These are phyloP conservation scores for Globisporangium cylindrosporum DNA, from an alignment of 352 stramenopile genomes.

Conservation along the genomic window DNA sequence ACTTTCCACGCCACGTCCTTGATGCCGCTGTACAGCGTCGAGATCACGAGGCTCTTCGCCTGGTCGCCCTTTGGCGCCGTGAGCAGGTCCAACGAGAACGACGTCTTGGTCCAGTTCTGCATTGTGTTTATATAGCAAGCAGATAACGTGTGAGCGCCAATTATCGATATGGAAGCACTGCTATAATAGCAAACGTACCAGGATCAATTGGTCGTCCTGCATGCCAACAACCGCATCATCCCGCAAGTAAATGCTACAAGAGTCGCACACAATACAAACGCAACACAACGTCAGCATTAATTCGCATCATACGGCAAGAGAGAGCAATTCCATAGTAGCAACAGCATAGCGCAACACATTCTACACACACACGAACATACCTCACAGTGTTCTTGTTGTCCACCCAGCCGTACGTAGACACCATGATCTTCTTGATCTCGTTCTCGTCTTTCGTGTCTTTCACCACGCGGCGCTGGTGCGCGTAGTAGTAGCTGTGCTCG, in stretches of 20 bases:
- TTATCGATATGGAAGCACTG: neutral
- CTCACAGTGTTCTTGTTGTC: slow-evolving; percentile 67
- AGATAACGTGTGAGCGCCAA: neutral
- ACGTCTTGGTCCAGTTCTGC: slow-evolving; percentile 80
- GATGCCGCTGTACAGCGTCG: slow-evolving; percentile 67
- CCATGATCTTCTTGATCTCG: slow-evolving; percentile 43
- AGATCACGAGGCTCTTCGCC: slow-evolving; percentile 71
- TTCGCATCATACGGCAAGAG: neutral
- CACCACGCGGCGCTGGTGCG: slow-evolving; percentile 41
- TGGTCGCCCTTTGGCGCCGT: slow-evolving; percentile 28
- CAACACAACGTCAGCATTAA: neutral
- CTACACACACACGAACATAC: slow-evolving; percentile 19
- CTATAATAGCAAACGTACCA: slow-evolving; percentile 37
- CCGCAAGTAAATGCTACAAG: slow-evolving; percentile 71
- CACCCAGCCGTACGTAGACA: slow-evolving; percentile 80
- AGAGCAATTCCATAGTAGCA: neutral
- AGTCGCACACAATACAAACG: neutral
- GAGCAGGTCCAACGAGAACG: slow-evolving; percentile 70
- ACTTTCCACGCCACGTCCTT: slow-evolving; percentile 56
- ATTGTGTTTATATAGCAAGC: neutral
- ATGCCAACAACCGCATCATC: slow-evolving; percentile 54
- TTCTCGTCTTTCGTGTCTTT: slow-evolving; percentile 18
- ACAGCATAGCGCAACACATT: neutral
- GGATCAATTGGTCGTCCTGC: slow-evolving; percentile 50
- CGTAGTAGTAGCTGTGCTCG: slow-evolving; percentile 86